Evolutionary conservation across 2,329 filamentous ascomycete species (phyloP), one percentile per base, ranked within the genome.

Genomic region (Hypomyces perniciosus): DNA sequence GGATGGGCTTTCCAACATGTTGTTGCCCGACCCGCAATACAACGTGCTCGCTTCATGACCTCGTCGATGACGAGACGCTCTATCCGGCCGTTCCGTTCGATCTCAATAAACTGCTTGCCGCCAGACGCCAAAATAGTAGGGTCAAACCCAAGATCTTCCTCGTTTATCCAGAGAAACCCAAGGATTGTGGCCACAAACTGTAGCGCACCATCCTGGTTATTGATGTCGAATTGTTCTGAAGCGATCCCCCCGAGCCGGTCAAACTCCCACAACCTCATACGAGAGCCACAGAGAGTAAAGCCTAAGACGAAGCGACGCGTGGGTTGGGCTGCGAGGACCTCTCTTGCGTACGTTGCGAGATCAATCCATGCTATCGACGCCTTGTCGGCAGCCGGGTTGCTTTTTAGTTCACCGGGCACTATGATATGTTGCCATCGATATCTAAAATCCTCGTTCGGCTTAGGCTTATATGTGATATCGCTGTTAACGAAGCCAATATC

Each of bases 181-280:
- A 75, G 67, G 51, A 75, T 60, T 1, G 56, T 67, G 9, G 56
- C 67, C n/a, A 75, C 61, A 51, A 75, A 72, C 48, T 61, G 60
- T 27, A 65, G 57, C 9, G 68, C 65, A 52, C 75, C 62, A 20
- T 20, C 20, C 20, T 20, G 20, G 20, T 71, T 33, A 50, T 77
- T 72, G 30, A 78, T 72, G 52, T 77, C 58, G 55, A 77, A 77
- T 33, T 64, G 61, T 26, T 67, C 58, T 8, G 72, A 77, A 50
- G 67, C 68, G 35, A 77, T 69, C 5, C 67, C 72, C 10, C 74
- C 72, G 1, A 75, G 54, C 13, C 68, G 62, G 57, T 78, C 68
- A 61, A 76, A 77, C 50, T 61, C 62, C 72, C 64, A 78, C 50
- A 77, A 56, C 43, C 70, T 67, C 68, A 78, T 74, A 9, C 70